Evolutionary conservation across 257 asterid species (phyloP).

Genomic region (Scutellaria minor): DNA sequence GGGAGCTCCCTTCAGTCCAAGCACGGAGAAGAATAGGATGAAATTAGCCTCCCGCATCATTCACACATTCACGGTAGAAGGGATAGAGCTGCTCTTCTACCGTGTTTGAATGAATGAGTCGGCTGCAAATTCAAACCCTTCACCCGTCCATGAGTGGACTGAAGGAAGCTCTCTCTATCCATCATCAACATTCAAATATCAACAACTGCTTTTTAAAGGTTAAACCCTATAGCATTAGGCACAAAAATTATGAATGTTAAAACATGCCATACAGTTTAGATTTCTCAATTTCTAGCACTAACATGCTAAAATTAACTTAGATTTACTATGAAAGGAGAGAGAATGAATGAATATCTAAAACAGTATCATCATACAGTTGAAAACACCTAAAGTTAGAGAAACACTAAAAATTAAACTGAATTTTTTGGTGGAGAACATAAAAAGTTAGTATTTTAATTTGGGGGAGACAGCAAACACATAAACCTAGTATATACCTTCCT

Average conservation of each 20-base stretch:
- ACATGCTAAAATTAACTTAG: not conserved
- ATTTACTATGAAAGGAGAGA: not conserved
- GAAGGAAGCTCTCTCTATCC: slow-evolving; percentile 68
- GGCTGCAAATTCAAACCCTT: slow-evolving; percentile 75
- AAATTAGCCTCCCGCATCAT: slow-evolving; percentile 83
- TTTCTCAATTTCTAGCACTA: no score
- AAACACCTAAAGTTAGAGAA: not conserved
- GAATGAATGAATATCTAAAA: not conserved
- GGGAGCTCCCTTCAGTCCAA: slow-evolving; percentile 99
- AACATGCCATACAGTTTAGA: no score
- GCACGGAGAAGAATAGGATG: slow-evolving; percentile 62
- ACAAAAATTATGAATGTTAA: not conserved
- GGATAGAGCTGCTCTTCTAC: not conserved
- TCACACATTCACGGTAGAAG: slow-evolving; percentile 68
- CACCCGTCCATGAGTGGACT: slow-evolving; percentile 67
- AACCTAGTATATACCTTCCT: slow-evolving; percentile 3
- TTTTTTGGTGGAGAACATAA: no score
- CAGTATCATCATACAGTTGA: not conserved
- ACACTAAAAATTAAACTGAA: not conserved
- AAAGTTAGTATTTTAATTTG: not conserved
- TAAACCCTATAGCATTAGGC: no score
- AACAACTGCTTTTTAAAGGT: not conserved
- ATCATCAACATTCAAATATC: not conserved
- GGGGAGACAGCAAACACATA: slow-evolving; percentile 28
- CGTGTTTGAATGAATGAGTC: slow-evolving; percentile 81